phyloP scores from a whole-genome alignment of 2,329 filamentous ascomycete genomes.

The Ambrosiella beaveri region DNA sequence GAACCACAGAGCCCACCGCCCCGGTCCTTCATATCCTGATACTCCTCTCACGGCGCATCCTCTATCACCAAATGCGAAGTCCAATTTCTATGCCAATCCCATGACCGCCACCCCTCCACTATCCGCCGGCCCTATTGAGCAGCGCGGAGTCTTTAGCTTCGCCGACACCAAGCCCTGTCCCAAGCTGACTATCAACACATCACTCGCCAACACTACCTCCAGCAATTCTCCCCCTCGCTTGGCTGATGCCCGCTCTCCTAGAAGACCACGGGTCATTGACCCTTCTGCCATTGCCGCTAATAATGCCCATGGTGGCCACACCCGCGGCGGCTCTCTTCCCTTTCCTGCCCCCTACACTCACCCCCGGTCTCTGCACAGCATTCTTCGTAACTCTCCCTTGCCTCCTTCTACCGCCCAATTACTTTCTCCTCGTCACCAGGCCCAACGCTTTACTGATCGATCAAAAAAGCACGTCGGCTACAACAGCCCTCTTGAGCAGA shows the following conservation, averaged over 20 bases:
- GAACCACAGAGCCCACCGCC: slow-evolving; percentile 17
- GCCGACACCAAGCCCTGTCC: slow-evolving; percentile 1
- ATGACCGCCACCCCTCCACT: slow-evolving; percentile 44
- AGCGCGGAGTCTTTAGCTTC: slow-evolving; percentile 10
- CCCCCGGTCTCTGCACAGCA: slow-evolving; percentile 41
- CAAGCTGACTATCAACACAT: slow-evolving; percentile 14
- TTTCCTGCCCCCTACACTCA: slow-evolving; percentile 34
- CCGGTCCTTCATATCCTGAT: slow-evolving; percentile 31
- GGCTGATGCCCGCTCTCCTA: background rate
- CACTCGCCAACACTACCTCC: slow-evolving; percentile 6
- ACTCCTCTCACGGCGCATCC: slow-evolving; percentile 36
- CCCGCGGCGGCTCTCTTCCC: slow-evolving; percentile 18
- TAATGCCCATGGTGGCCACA: slow-evolving; percentile 11
- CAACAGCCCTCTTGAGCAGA: slow-evolving; percentile 44
- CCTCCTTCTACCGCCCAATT: slow-evolving; percentile 33
- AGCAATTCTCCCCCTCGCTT: slow-evolving; percentile 4
- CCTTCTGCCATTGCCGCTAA: background rate
- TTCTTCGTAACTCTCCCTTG: slow-evolving; percentile 48
- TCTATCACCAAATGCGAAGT: slow-evolving; percentile 26
- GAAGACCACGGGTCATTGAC: background rate
- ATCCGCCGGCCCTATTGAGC: slow-evolving; percentile 34
- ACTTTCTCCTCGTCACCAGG: slow-evolving; percentile 35
- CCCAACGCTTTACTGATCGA: slow-evolving; percentile 35
- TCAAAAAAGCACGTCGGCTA: slow-evolving; percentile 39
- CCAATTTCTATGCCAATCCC: slow-evolving; percentile 33